Conservation (phyloP, 306 rosid species). For the Glycine latifolia region DNA sequence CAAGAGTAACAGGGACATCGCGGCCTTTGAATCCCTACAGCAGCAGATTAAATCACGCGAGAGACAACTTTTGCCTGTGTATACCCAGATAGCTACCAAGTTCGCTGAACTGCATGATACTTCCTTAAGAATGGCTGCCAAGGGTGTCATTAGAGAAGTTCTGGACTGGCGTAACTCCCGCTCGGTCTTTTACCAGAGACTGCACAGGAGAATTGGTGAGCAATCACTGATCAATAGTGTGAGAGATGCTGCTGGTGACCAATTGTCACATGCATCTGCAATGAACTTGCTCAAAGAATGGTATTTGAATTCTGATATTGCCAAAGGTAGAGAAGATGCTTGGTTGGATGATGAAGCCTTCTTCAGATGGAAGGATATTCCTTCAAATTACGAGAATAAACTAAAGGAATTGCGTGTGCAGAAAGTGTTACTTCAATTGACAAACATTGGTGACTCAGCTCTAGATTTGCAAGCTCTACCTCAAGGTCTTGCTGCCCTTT, state of each 20-base stretch:
- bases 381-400: conserved; percentile 69
- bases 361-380: conserved; percentile 84
- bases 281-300: conserved; percentile 70
- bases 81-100: conserved; percentile 93
- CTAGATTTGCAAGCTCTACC: conserved; percentile 90
- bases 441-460: conserved; percentile 71
- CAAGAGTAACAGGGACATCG: conserved; percentile 54
- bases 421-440: conserved; percentile 79
- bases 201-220: conserved; percentile 82
- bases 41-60: conserved; percentile 87
- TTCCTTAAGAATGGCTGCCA: conserved; percentile 93
- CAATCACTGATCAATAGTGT: conserved; percentile 74
- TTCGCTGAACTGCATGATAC: conserved; percentile 97
- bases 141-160: conserved; percentile 88
- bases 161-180: conserved; percentile 86
- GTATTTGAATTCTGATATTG: conserved; percentile 70
- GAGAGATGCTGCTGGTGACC: conserved; percentile 86
- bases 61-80: conserved; percentile 86
- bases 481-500: conserved; percentile 89
- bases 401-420: conserved; percentile 86
- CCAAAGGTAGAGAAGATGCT: conserved; percentile 61
- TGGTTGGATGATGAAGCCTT: conserved; percentile 86
- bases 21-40: conserved; percentile 69
- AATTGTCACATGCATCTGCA: conserved; percentile 72
- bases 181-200: conserved; percentile 77